phyloP scores from a whole-genome alignment of 352 stramenopile genomes.

The Discostella stelligera region DNA sequence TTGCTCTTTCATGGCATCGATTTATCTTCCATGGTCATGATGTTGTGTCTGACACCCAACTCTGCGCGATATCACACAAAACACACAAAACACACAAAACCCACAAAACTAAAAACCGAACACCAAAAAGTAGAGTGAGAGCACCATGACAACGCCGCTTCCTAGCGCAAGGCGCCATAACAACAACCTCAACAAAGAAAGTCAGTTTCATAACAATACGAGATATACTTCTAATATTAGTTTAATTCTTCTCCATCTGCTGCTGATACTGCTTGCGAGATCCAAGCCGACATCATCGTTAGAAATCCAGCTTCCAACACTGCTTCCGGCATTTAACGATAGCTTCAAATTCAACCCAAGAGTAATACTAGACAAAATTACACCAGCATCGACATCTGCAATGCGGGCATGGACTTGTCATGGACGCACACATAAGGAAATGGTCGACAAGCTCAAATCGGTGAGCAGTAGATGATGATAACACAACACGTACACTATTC shows the following conservation, averaged over 20 bases:
- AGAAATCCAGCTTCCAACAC: background rate
- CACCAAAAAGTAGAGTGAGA: background rate
- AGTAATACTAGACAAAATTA: background rate
- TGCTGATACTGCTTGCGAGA: background rate
- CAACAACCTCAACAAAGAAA: background rate
- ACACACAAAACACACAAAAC: no score
- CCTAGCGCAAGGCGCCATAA: background rate
- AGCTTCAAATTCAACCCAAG: background rate
- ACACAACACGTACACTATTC: background rate
- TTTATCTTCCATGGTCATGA: no score
- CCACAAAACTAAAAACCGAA: no score
- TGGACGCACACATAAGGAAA: constrained; percentile 52
- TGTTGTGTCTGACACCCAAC: no score
- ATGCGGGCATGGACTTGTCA: constrained; percentile 59
- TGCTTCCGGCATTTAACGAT: background rate
- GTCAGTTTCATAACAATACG: no score
- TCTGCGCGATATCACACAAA: no score
- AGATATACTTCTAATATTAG: background rate
- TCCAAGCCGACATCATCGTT: background rate
- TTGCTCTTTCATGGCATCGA: background rate
- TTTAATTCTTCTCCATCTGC: background rate
- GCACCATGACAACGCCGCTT: background rate
- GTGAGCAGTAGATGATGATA: constrained; percentile 25
- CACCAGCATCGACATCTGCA: background rate
- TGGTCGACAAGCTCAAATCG: constrained; percentile 52